Percentiles rank a stretch among this genome's conserved stretches.
phyloP scores from a whole-genome alignment of 176 grass and related monocot species.

The Aegilops bicornis region DNA sequence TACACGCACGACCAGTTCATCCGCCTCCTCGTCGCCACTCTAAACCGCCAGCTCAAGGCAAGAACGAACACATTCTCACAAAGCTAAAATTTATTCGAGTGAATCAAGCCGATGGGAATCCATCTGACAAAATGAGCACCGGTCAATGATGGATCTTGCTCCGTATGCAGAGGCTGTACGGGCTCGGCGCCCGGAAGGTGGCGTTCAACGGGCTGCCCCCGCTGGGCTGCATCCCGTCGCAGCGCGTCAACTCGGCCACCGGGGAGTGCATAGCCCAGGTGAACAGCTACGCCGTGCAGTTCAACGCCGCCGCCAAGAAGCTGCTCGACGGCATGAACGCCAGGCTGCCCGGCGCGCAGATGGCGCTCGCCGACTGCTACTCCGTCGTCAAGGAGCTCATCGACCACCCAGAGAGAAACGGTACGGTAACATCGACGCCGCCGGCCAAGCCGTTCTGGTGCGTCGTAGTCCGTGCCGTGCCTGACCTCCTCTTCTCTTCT shows the following conservation, averaged over 20 bases:
- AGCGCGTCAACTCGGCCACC: slow-evolving; percentile 46
- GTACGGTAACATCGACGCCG: slow-evolving; percentile 53
- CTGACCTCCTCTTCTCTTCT: too few species aligned
- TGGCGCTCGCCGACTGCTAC: slow-evolving; percentile 67
- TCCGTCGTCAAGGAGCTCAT: slow-evolving; percentile 87
- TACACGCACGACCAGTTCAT: slow-evolving; percentile 87
- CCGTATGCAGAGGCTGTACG: slow-evolving; percentile 56
- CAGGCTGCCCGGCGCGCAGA: slow-evolving; percentile 64
- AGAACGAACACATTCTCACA: not conserved
- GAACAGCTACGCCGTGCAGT: slow-evolving; percentile 61
- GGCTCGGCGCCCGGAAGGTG: slow-evolving; percentile 75
- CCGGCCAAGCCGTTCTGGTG: not conserved
- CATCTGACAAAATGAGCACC: not conserved
- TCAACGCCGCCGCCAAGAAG: slow-evolving; percentile 76
- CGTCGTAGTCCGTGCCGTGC: not conserved
- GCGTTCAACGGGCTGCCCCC: slow-evolving; percentile 72
- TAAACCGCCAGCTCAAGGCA: slow-evolving; percentile 77
- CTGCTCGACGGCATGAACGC: slow-evolving; percentile 57
- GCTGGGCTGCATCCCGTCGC: slow-evolving; percentile 88
- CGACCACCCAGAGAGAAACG: slow-evolving; percentile 57
- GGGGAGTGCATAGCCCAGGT: slow-evolving; percentile 60
- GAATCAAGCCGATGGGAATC: not conserved
- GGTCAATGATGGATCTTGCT: not conserved
- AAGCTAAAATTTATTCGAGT: not conserved
- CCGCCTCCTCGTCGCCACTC: slow-evolving; percentile 60